Base-by-base conservation (phyloP, 306 rosid species). In the Rubus parviflorus region DNA sequence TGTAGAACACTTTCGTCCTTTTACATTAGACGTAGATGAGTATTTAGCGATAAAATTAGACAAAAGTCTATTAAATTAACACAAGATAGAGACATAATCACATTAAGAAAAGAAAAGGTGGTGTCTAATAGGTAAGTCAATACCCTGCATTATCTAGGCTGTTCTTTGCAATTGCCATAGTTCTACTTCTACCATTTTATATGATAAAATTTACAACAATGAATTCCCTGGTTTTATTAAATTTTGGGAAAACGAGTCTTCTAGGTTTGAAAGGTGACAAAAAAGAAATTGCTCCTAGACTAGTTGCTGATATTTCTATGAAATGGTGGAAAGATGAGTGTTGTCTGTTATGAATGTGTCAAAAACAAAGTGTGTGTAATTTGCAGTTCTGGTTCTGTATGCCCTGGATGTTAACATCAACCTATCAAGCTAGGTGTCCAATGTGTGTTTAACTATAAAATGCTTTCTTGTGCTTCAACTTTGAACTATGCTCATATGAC, bases 321-420 rank as follows among this genome's bases (percentile, higher is more conserved):
- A n/a, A 42, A 52, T 16, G 42, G 17, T 70, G 20, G 74, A 70
- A 25, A 70, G 14, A 15, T 15, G 42, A 48, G 61, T 30, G 61
- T 71, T 30, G 45, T 54, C 75, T 51, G 75, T 51, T 71, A 17
- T 53, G 75, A 51, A 71, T 52, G 30, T 71, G 63, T 37, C 63
- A 52, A 37, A 20, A 56, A 42, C 1, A 7, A 17, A 7, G 12
- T 56, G 62, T 2, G 5, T n/a, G n/a, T 52, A 10, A 52, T 71
- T 5, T 17, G 19, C 62, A 17, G 15, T 17, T 71, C 30, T 45
- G 16, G n/a, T 67, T 42, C 8, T 68, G 40, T 51, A 51, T 16
- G 56, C n/a, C 74, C 23, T 70, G 45, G 74, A 70, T 70, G 74
- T 70, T 35, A 70, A 15, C 74, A 69, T 47, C 74, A 25, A 70